These are phyloP conservation scores for Melaleuca alternifolia DNA, from an alignment of 345 rosid genomes.

Conservation along the genomic window DNA sequence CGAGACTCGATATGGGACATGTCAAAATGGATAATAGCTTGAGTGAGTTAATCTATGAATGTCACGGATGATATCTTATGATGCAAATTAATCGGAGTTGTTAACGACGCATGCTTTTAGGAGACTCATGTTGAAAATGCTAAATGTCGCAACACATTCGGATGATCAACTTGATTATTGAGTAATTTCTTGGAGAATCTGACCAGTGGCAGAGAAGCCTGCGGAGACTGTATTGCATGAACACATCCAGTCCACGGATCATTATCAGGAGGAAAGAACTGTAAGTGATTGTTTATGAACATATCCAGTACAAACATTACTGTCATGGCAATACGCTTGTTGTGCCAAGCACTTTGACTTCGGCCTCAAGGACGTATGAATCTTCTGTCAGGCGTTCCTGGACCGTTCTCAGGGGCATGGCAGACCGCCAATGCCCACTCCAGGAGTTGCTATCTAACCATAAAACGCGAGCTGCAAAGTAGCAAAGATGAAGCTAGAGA, in stretches of 20 bases:
- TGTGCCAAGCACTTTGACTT: no score
- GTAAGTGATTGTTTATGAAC: no score
- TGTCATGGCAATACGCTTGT: no score
- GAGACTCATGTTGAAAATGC: background rate
- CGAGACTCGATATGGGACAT: no score
- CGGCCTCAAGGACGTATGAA: no score
- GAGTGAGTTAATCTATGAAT: no score
- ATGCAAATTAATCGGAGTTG: background rate
- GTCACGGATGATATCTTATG: background rate
- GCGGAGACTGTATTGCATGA: background rate
- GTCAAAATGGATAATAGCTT: no score
- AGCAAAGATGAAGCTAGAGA: background rate
- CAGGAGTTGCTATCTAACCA: background rate
- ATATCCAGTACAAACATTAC: no score
- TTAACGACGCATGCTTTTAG: background rate
- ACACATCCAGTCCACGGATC: no score
- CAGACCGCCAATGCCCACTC: background rate
- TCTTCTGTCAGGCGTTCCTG: accelerated
- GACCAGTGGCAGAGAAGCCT: background rate
- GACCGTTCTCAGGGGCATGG: background rate
- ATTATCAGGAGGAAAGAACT: no score
- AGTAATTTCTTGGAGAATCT: background rate
- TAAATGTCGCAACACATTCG: background rate
- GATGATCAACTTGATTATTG: background rate
- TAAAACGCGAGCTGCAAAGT: background rate